Base-by-base conservation (phyloP, 208 protist genomes). In the Trypanosoma cruzi region DNA sequence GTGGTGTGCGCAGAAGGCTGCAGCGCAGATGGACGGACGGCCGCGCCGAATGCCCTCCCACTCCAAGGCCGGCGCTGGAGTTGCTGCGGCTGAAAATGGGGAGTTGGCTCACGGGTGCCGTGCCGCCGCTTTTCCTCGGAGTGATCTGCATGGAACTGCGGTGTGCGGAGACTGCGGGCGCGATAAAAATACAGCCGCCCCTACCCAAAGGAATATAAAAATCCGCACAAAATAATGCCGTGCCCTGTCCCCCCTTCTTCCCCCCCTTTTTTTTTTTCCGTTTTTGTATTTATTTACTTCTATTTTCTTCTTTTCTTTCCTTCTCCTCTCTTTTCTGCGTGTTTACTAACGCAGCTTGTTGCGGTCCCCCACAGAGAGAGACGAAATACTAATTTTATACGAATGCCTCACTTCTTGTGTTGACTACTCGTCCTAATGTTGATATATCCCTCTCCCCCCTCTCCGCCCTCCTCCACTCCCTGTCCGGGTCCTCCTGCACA, bases 51-150 rank as follows among this genome's bases (percentile, higher is more conserved):
- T 10, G 40, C 49, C 28, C 46, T 13, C 14, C 54, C 26, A n/a
- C 34, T 4, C 61, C 20, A 56, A 22, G 24, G 6, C 64, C 64
- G 3, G 20, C 31, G 28, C 22, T 40, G 20, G 26, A 48, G 58
- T 32, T 62, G 62, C 53, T 75, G 40, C 59, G 53, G 42, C 70
- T 67, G 28, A 64, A 68, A 0, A 68, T n/a, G 34, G 59, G 61
- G 26, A 26, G 48, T 13, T 42, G 57, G 31, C 53, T 28, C 31
- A 68, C 13, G 0, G 68, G 68, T 29, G 68, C 58, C 36, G 22
- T 24, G n/a, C 34, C 26, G 28, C 24, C 31, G 28, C 14, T 48
- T 24, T 29, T 22, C 4, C 32, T 74, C 32, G 32, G 31, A 20
- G 56, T 59, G 10, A 59, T 22, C 18, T 28, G 36, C 56, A 65